Base-by-base conservation (phyloP, 768 basidiomycete genomes). In the Coprinopsis strossmayeri region DNA sequence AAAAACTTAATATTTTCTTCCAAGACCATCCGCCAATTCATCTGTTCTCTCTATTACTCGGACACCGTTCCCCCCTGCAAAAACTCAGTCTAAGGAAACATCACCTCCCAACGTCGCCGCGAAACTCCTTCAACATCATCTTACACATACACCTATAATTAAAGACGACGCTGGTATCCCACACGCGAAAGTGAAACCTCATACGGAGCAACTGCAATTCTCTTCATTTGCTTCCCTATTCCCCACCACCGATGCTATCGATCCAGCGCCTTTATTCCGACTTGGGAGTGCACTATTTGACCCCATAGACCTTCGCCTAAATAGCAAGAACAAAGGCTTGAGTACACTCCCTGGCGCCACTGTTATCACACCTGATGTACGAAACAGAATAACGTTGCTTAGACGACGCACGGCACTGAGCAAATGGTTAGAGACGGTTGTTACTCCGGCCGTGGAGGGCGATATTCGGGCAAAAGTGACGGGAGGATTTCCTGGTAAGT, bases 231-330 rank as follows among this genome's bases (percentile, higher is more conserved):
- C 77, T 3, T 65, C 77, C 7, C 68, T 90, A 18, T 91, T 91
- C 63, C 75, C 83, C 4, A 64, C 79, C 3, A 79, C 80, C 20
- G 88, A 95, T 56, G 70, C 71, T 5, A 79, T 86, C 0, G 78
- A 78, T 54, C 86, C 91, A 57, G 87, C 91, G 0, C 75, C 75
- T 5, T 64, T 97, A 30, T 97, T 93, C 71, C 83, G 87, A n/a
- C 80, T 98, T 1, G 93, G 90, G 2, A 77, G 77, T 17, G 89
- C 90, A 1, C 71, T 99, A 0, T 99, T 97, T 59, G 96, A 98
- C 64, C 76, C 78, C 17, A 76, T 95, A 41, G 77, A 87, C 53
- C 76, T 89, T 25, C 70, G 70, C 13, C 68, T 94, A 0, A 74
- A 66, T 18, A 67, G 66, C 50, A 58, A 49, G 53, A 59, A 45